Base-by-base conservation (phyloP, 345 rosid species). In the Citrus sp. region DNA sequence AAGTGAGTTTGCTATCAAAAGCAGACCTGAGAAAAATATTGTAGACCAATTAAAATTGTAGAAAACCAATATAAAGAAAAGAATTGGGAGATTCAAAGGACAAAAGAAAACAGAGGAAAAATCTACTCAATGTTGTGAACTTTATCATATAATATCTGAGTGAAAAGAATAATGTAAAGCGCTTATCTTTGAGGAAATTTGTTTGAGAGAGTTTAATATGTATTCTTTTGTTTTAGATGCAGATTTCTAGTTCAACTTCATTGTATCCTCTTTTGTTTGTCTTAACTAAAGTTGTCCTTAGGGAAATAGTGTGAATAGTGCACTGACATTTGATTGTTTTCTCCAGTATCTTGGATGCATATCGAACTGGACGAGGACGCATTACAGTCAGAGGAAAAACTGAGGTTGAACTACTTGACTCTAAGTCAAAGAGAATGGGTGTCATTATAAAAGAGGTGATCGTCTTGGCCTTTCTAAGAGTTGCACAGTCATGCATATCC, bases 291-390 rank as follows among this genome's bases (percentile, higher is more conserved):
- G 16, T 63, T 30, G 13, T 6, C 7, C 4, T 30, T 63, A 63
- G 16, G 28, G 61, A 21, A 38, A 14, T 18, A 22, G 3, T 65
- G 72, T n/a, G 27, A 76, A 30, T 34, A 77, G 67, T 80, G 30
- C 32, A 80, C 74, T 87, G 62, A 77, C 72, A 54, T 61, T 24
- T 80, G 35, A 61, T 38, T 83, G 16, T 77, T 73, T 79, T 78
- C 24, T 81, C 70, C 67, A 94, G 99, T 85, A 91, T 95, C 78
- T 87, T 95, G 80, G 97, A 92, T 16, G 97, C 99, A 49, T 93
- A 95, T 87, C 98, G 97, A 79, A 91, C 94, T 75, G 98, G 99
- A 77, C 85, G 87, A 72, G 99, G 97, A 55, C 91, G 97, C 75
- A 85, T 95, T 51, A 80, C 91, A 69, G 89, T 93, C 62, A 90